Percentiles rank a stretch among this genome's conserved stretches.
phyloP scores from a whole-genome alignment of 768 basidiomycete species.

The Hirschioporus abietinus region DNA sequence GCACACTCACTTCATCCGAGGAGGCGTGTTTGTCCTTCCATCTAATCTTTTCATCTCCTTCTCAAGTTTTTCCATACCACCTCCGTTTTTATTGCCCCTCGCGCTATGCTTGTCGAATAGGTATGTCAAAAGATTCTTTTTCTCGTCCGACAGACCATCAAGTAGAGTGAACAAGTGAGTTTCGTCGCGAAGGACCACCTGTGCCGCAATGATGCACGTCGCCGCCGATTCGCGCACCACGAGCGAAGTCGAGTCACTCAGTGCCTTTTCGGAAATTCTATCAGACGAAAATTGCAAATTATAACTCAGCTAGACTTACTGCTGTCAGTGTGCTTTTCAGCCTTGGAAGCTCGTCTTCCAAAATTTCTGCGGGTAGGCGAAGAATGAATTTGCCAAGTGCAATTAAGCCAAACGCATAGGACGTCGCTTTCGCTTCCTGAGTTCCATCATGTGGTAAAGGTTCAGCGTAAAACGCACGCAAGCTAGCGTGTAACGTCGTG shows the following conservation, averaged over 20 bases:
- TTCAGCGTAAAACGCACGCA: slow-evolving; percentile 59
- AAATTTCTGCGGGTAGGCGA: slow-evolving; percentile 73
- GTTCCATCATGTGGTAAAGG: slow-evolving; percentile 38
- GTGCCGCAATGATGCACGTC: slow-evolving; percentile 76
- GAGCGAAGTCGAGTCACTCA: slow-evolving; percentile 68
- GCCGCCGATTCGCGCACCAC: slow-evolving; percentile 82
- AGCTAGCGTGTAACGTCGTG: slow-evolving; percentile 72
- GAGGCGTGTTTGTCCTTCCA: slow-evolving; percentile 71
- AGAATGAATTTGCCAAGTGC: slow-evolving; percentile 80
- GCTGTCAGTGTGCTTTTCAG: slow-evolving; percentile 64
- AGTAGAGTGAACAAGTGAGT: slow-evolving; percentile 76
- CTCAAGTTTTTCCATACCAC: slow-evolving; percentile 67
- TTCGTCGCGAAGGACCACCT: slow-evolving; percentile 78
- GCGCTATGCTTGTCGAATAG: slow-evolving; percentile 85
- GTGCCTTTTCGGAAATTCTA: slow-evolving; percentile 38
- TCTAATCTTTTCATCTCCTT: slow-evolving; percentile 80
- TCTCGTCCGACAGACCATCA: slow-evolving; percentile 80
- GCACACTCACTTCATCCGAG: slow-evolving; percentile 25
- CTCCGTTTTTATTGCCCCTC: slow-evolving; percentile 39
- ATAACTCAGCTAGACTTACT: slow-evolving; percentile 33
- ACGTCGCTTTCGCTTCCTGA: slow-evolving; percentile 52
- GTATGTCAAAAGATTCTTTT: slow-evolving; percentile 87
- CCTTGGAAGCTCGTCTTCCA: slow-evolving; percentile 83
- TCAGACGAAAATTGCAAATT: slow-evolving; percentile 5
- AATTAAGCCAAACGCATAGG: slow-evolving; percentile 79